Base-by-base conservation (phyloP, 2,329 filamentous ascomycete genomes). In the Colletotrichum higginsianum region DNA sequence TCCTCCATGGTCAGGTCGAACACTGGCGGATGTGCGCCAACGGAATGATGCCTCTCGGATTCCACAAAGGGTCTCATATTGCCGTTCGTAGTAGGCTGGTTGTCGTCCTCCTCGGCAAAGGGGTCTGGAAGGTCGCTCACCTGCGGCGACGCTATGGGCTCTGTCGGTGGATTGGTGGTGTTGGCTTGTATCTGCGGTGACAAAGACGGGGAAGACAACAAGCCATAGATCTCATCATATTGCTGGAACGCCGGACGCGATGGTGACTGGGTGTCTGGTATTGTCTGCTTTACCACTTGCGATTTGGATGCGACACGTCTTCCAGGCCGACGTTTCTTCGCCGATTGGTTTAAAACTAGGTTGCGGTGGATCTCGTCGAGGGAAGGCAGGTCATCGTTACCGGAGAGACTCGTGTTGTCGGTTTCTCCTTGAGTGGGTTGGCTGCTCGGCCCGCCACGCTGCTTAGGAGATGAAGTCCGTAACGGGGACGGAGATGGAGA, bases 391-490 rank as follows among this genome's bases (percentile, higher is more conserved):
- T 84, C 73, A 26, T 68, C 83, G 35, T 81, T 79, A 4, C 80
- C 82, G 30, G 75, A 71, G 56, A 83, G 61, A 63, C 81, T 83
- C 4, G 82, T 84, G 46, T 76, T 76, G 30, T 84, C 81, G 2
- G 81, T 84, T 2, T 82, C 79, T 4, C 72, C 74, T 16, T 80
- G 81, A 68, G 80, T 82, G 15, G 75, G 69, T 57, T 79, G 80
- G 46, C 80, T 84, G 69, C 80, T 83, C 6, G 74, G 74, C 2
- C 74, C 76, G 23, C 73, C 76, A 35, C 67, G 76, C 12, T 76
- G 71, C 46, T 61, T 73, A 16, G 68, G 68, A 9, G 71, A 71
- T 2, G 74, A 73, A 13, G 74, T 65, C 18, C 64, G 60, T 15
- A 69, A 56, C 7, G 44, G 47, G 7, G 70, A 66, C 2, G 64